phyloP scores from a whole-genome alignment of 176 grass and related monocot genomes.

The Chrysopogon serrulatus region DNA sequence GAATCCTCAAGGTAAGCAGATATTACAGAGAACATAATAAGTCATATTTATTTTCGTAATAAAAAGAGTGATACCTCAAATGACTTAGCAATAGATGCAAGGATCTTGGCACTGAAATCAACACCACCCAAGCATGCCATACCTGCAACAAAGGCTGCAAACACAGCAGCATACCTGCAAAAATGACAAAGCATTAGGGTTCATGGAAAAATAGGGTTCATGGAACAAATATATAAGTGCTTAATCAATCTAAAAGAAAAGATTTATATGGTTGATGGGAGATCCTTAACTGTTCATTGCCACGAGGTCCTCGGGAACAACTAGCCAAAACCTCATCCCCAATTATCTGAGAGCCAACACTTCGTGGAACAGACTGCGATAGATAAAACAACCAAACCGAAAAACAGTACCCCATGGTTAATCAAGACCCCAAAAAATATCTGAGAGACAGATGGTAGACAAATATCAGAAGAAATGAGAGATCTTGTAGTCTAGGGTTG shows the following conservation, averaged over 20 bases:
- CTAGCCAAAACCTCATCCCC: slow-evolving; percentile 74
- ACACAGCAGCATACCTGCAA: slow-evolving; percentile 78
- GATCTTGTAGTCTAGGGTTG: neutral
- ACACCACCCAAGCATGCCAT: slow-evolving; percentile 90
- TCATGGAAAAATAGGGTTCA: too few species aligned
- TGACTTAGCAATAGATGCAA: slow-evolving; percentile 64
- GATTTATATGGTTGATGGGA: slow-evolving; percentile 10
- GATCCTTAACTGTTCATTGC: slow-evolving; percentile 70
- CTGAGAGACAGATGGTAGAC: slow-evolving; percentile 4
- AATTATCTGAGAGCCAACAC: slow-evolving; percentile 62
- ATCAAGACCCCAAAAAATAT: neutral
- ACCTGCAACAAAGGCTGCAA: slow-evolving; percentile 89
- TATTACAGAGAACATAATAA: neutral
- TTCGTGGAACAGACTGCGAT: slow-evolving; percentile 64
- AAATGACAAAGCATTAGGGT: slow-evolving; percentile 12
- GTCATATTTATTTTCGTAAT: neutral
- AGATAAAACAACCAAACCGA: slow-evolving; percentile 11
- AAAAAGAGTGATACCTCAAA: slow-evolving; percentile 68
- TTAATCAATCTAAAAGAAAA: neutral
- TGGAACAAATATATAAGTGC: neutral
- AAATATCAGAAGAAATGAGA: slow-evolving; percentile 11
- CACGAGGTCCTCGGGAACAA: slow-evolving; percentile 69
- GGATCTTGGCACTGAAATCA: slow-evolving; percentile 85
- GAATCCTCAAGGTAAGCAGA: neutral
- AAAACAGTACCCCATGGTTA: neutral